Percentiles rank a stretch among this genome's conserved stretches.
Evolutionary conservation across 2,329 filamentous ascomycete species (phyloP).

Genomic region (Xylariomycetidae sp.): DNA sequence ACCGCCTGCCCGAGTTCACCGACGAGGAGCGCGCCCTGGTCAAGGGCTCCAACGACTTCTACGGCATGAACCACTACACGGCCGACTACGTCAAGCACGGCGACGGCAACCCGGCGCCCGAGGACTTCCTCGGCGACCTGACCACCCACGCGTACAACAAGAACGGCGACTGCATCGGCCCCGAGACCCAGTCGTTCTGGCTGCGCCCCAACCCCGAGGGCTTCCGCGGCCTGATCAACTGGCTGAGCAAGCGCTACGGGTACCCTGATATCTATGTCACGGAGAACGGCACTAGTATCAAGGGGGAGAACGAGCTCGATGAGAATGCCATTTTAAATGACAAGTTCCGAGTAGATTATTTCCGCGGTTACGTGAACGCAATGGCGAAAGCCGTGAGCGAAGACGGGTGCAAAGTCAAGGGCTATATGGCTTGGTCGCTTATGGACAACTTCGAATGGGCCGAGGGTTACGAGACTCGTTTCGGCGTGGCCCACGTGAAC

Average conservation of each 20-base stretch:
- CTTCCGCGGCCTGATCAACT: slow-evolving; percentile 72
- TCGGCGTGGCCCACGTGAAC: slow-evolving; percentile 80
- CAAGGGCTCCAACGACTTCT: slow-evolving; percentile 85
- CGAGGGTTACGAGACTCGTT: slow-evolving; percentile 84
- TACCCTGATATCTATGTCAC: slow-evolving; percentile 80
- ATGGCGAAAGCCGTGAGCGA: slow-evolving; percentile 67
- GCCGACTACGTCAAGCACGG: slow-evolving; percentile 80
- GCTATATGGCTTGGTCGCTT: slow-evolving; percentile 83
- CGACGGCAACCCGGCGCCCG: slow-evolving; percentile 51
- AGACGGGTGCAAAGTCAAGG: slow-evolving; percentile 74
- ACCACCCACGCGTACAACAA: slow-evolving; percentile 70
- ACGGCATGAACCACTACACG: slow-evolving; percentile 93
- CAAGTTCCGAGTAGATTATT: slow-evolving; percentile 78
- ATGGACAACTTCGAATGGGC: slow-evolving; percentile 93
- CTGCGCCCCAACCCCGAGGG: slow-evolving; percentile 70
- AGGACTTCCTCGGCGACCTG: slow-evolving; percentile 73
- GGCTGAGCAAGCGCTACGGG: slow-evolving; percentile 73
- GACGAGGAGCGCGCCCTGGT: slow-evolving; percentile 69
- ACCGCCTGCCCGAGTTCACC: slow-evolving; percentile 71
- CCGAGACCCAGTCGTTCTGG: slow-evolving; percentile 80
- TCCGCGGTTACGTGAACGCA: slow-evolving; percentile 69
- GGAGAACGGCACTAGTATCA: slow-evolving; percentile 81
- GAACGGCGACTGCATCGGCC: slow-evolving; percentile 67
- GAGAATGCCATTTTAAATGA: slow-evolving; percentile 70
- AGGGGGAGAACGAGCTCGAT: slow-evolving; percentile 74